Evolutionary conservation across 106 monocot genomes (phyloP).

Genomic region (Cymbidium sinense): DNA sequence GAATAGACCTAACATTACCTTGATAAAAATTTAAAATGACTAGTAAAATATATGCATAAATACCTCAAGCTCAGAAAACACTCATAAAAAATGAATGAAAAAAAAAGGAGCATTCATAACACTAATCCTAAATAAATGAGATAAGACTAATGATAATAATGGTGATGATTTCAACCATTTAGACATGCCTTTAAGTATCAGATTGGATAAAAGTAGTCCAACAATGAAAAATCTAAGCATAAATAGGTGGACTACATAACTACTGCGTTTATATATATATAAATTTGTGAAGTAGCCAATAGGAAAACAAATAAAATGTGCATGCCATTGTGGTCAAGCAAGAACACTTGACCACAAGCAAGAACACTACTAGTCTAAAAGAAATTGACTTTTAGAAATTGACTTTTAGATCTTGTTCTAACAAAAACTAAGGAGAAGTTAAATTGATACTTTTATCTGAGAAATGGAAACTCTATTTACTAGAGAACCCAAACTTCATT

Average conservation of each 20-base stretch:
- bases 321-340: background rate
- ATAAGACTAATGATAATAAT: background rate
- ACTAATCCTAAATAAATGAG: background rate
- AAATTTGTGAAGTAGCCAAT: background rate
- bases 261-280: background rate
- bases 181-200: background rate
- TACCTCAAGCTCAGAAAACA: background rate
- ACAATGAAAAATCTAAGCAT: background rate
- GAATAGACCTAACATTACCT: no score
- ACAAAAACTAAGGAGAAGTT: background rate
- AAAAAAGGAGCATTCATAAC: background rate
- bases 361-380: background rate
- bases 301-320: background rate
- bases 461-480: background rate
- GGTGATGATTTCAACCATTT: background rate
- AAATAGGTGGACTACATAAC: background rate
- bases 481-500: background rate
- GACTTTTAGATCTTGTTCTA: background rate
- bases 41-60: background rate
- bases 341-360: background rate
- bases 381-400: no score
- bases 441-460: background rate
- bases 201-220: background rate
- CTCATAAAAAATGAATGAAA: background rate
- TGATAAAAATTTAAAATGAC: background rate